phyloP scores from a whole-genome alignment of 1,284 basidiomycete genomes.

The Phylloboletellus chloephorus region DNA sequence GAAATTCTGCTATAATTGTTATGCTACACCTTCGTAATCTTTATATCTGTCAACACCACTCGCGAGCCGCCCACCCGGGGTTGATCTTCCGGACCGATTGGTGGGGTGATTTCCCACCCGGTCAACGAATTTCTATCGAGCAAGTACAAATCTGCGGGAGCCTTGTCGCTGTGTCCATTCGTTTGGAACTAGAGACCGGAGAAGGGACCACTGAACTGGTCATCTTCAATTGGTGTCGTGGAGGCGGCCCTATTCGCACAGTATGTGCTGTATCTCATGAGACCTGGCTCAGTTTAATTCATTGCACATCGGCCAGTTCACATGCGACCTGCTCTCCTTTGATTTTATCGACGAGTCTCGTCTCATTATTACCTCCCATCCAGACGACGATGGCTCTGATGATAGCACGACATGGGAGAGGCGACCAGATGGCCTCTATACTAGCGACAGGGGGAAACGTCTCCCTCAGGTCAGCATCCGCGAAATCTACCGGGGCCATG shows the following conservation, averaged over 20 bases:
- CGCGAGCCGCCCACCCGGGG: slow-evolving; percentile 23
- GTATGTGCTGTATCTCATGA: slow-evolving; percentile 14
- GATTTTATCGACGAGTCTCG: slow-evolving; percentile 29
- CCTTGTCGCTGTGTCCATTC: slow-evolving; percentile 25
- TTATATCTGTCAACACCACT: slow-evolving; percentile 24
- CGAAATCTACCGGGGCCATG: slow-evolving; percentile 19
- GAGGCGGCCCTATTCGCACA: slow-evolving; percentile 26
- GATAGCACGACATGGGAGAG: slow-evolving; percentile 30
- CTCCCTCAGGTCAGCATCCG: slow-evolving; percentile 28
- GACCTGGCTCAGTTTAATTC: not conserved
- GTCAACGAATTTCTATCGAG: slow-evolving; percentile 31
- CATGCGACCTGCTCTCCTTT: slow-evolving; percentile 31
- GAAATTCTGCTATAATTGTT: slow-evolving; percentile 25
- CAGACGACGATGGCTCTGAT: slow-evolving; percentile 33
- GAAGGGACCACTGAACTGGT: slow-evolving; percentile 31
- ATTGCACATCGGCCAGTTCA: slow-evolving; percentile 18
- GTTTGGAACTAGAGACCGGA: slow-evolving; percentile 31
- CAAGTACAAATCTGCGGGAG: slow-evolving; percentile 29
- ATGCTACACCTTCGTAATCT: slow-evolving; percentile 30
- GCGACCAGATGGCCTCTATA: slow-evolving; percentile 30
- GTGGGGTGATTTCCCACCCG: slow-evolving; percentile 31
- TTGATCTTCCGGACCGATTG: slow-evolving; percentile 32
- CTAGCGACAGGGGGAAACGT: slow-evolving; percentile 28
- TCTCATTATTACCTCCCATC: slow-evolving; percentile 26
- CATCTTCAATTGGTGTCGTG: slow-evolving; percentile 29